Evolutionary conservation across 495 filamentous ascomycete species (phyloP), one percentile per base, ranked within the genome.

Genomic region (Filosporella fistucella): DNA sequence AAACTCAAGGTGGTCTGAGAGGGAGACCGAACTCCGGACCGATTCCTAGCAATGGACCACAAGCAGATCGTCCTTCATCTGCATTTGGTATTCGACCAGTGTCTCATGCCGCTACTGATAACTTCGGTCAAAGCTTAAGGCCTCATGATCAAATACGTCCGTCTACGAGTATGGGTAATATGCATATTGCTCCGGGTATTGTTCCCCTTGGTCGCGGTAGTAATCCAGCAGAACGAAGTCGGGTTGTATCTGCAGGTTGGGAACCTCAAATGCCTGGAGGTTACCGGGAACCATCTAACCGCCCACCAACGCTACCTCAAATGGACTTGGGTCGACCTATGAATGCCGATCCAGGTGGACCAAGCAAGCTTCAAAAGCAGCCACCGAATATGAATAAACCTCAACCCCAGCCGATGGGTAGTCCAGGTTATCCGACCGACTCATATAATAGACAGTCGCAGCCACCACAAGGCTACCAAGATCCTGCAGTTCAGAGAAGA

Each of bases 61-160:
- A 56, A 28, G 71, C 74, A 13, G 76, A 78, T 51, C 76, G 85
- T 1, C 80, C 84, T 10, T 72, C 69, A 40, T 86, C 82, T 48
- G 81, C 84, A 11, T 85, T 85, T 61, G 81, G 82, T 13, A 82
- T 86, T 57, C 78, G 68, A 17, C 68, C 74, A 0, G 50, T 63
- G 16, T 47, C 50, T 21, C 59, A 62, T 59, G 33, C 52, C 18
- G 40, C 41, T 33, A 59, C 56, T 1, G 32, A 44, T 3, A 33
- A 29, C 6, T 32, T 35, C 29, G 44, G 41, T 13, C 47, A 50
- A 39, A 33, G 40, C 10, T 12, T 30, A 28, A 40, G 40, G 11
- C 25, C 28, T 22, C 10, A 3, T 22, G 49, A 52, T 25, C 37
- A 9, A 16, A 22, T 47, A 23, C 32, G 59, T 35, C 48, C 63